Percentiles rank a stretch among this genome's conserved stretches.
Conservation (phyloP, 345 rosid species). For the Euphorbia tirucalli region DNA sequence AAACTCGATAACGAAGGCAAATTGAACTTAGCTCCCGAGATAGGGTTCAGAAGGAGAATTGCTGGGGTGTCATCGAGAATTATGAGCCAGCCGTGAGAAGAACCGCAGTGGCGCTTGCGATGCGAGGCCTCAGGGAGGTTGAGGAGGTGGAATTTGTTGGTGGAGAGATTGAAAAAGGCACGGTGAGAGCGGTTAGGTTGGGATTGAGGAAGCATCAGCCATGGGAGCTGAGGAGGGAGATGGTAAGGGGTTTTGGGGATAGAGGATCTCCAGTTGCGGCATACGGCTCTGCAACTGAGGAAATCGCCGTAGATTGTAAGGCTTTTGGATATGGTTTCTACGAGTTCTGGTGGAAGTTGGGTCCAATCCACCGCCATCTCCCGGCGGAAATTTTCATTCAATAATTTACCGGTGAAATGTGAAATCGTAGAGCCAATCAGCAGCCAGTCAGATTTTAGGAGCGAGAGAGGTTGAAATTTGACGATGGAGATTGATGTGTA, state of each 20-base stretch:
- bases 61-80: slow-evolving; percentile 48
- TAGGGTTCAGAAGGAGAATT: slow-evolving; percentile 45
- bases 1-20: slow-evolving; percentile 48
- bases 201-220: slow-evolving; percentile 51
- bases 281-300: slow-evolving; percentile 42
- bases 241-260: slow-evolving; percentile 33
- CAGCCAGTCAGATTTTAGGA: no score
- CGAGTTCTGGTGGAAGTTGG: slow-evolving; percentile 44
- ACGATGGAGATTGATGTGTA: slow-evolving; percentile 8
- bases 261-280: slow-evolving; percentile 41
- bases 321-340: slow-evolving; percentile 32
- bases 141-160: slow-evolving; percentile 37
- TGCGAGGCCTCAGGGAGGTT: slow-evolving; percentile 36
- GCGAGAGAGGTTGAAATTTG: slow-evolving; percentile 13
- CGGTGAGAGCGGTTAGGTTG: slow-evolving; percentile 24
- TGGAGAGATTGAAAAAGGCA: slow-evolving; percentile 43
- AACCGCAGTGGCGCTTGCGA: slow-evolving; percentile 46
- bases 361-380: slow-evolving; percentile 50
- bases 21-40: slow-evolving; percentile 35
- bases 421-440: not conserved
- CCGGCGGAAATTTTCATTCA: not conserved
- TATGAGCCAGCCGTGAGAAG: slow-evolving; percentile 60
- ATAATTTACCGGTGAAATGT: not conserved
- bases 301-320: slow-evolving; percentile 44
- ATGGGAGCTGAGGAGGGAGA: slow-evolving; percentile 61